These are phyloP conservation scores for Rhodomyrtus psidioides DNA, from an alignment of 441 rosid genomes.

Conservation along the genomic window DNA sequence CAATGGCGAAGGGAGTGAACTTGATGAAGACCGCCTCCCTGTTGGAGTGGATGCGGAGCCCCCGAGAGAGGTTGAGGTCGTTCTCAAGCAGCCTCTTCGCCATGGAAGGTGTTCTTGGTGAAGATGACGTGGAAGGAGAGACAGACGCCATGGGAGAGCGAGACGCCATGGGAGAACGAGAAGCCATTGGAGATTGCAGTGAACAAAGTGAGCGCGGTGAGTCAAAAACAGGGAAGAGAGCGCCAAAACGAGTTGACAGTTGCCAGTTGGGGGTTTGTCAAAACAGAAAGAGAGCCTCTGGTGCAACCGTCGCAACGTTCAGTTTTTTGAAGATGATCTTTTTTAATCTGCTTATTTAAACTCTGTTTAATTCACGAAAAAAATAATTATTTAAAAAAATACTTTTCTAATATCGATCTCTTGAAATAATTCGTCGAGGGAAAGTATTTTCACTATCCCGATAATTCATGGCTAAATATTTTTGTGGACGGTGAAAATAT, in stretches of 20 bases:
- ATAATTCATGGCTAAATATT: no score
- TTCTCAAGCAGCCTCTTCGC: background rate
- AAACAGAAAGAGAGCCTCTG: no score
- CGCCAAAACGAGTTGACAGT: background rate
- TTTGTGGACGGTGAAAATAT: no score
- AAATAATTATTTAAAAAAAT: no score
- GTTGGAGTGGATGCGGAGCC: conserved; percentile 28
- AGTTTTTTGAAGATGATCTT: background rate
- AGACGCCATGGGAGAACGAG: background rate
- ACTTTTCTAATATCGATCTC: no score
- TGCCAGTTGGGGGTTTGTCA: background rate
- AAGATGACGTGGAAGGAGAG: background rate
- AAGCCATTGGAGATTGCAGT: background rate
- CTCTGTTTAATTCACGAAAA: no score
- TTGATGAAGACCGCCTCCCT: conserved; percentile 14
- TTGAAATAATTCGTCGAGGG: no score
- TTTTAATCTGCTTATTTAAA: no score
- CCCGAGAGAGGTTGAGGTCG: background rate
- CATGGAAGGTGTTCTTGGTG: background rate
- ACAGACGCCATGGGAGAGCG: background rate
- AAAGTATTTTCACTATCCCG: no score
- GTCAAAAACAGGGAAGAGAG: background rate
- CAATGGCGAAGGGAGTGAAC: conserved; percentile 36
- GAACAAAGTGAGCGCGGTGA: background rate
- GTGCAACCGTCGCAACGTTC: background rate